Evolutionary conservation across 2,329 filamentous ascomycete genomes (phyloP), one percentile per base, ranked within the genome.

Genomic region (Phyllosticta capitalensis): DNA sequence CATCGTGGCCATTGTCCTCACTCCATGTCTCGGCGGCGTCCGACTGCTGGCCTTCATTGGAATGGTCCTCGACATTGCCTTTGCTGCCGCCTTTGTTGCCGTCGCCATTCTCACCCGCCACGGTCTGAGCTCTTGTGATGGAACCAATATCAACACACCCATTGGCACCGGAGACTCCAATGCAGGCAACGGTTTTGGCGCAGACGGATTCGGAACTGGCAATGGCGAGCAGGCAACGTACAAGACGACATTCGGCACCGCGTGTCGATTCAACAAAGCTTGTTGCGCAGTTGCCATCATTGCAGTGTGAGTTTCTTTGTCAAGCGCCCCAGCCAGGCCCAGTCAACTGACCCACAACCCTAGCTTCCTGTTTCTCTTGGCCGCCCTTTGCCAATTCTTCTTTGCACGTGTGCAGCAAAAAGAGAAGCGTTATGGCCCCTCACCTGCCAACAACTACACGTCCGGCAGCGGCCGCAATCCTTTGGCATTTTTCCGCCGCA

Each of bases 11-110:
- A 76, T 90, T 14, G 64, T 94, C 30, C 76, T 95, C 45, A 86
- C 92, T 9, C 90, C 89, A 78, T 94, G 84, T 69, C 75, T 95
- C 5, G 90, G 88, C 38, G 90, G 90, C 26, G 81, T 88, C 62
- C 78, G 81, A 4, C 78, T 92, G 72, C 87, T 91, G 61, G 88
- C 88, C 3, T 79, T 86, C 67, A 64, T 94, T 58, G 88, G 83
- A 63, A 83, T 95, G 63, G 62, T 92, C 22, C 78, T 96, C 54
- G 90, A 96, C 68, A 67, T 94, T 57, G 81, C 81, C 67, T 95
- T 96, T 73, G 76, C 84, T 56, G 89, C 82, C 49, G 84, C 79
- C 61, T 94, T 94, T 78, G 83, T 95, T 68, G 95, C 91, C 68
- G 83, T 96, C 61, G 90, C 91, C 0, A 78, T 86, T 54, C 79